Percentiles rank a stretch among this genome's conserved stretches.
These are phyloP conservation scores for Boletellus ananiceps DNA, from an alignment of 768 basidiomycete genomes.

Conservation along the genomic window DNA sequence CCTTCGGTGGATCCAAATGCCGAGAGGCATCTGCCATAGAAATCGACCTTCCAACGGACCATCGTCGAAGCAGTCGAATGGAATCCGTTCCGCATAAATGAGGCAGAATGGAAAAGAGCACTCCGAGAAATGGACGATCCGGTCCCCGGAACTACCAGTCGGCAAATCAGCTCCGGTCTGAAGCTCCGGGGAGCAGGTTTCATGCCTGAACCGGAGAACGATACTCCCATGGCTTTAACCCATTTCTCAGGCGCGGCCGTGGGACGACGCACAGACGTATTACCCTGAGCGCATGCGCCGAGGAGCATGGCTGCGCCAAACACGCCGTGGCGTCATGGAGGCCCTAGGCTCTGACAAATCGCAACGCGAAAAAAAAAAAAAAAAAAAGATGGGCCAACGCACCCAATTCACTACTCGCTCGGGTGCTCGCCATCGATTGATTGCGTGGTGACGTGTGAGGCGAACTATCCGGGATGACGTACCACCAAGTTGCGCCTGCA, in stretches of 20 bases:
- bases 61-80: constrained; percentile 8
- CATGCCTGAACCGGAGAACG: not conserved
- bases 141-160: constrained; percentile 1
- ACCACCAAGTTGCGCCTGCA: not conserved
- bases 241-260: constrained; percentile 15
- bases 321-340: constrained; percentile 23
- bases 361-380: constrained; percentile 5
- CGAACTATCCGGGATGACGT: not conserved
- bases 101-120: constrained; percentile 4
- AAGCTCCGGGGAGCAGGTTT: not conserved
- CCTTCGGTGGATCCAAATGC: constrained; percentile 8
- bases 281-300: constrained; percentile 19
- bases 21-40: constrained; percentile 1
- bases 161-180: not conserved
- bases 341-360: constrained; percentile 8
- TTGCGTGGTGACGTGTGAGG: not conserved
- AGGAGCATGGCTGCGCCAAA: constrained; percentile 10
- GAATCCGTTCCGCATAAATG: constrained; percentile 3
- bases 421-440: not conserved
- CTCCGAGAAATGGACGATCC: not conserved
- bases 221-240: not conserved
- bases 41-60: not conserved
- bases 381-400: constrained; percentile 11
- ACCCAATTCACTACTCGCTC: constrained; percentile 14
- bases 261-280: constrained; percentile 16